These are phyloP conservation scores for Setaria viridis DNA, from an alignment of 202 grass and related monocot genomes.

Conservation along the genomic window DNA sequence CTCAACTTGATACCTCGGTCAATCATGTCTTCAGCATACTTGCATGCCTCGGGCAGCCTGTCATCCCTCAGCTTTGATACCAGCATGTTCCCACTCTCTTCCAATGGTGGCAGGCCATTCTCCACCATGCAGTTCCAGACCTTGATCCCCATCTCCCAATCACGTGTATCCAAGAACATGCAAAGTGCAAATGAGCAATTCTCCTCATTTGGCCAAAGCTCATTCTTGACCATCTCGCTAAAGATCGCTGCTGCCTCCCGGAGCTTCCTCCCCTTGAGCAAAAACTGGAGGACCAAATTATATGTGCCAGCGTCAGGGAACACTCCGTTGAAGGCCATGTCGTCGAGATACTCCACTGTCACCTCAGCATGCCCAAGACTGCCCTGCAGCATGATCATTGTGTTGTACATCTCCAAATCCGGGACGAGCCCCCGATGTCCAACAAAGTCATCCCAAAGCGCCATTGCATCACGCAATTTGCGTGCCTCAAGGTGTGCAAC, in stretches of 20 bases:
- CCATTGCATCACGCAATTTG: slow-evolving; percentile 37
- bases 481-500: slow-evolving; percentile 41
- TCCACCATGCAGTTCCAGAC: slow-evolving; percentile 78
- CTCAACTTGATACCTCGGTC: slow-evolving; percentile 80
- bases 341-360: slow-evolving; percentile 58
- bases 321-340: slow-evolving; percentile 72
- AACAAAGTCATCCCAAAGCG: slow-evolving; percentile 65
- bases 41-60: slow-evolving; percentile 88
- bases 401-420: slow-evolving; percentile 71
- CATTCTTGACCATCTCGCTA: slow-evolving; percentile 88
- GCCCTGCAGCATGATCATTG: slow-evolving; percentile 69
- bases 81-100: slow-evolving; percentile 79
- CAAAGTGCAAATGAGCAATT: slow-evolving; percentile 63
- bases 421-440: slow-evolving; percentile 41
- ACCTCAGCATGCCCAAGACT: slow-evolving; percentile 45
- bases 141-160: slow-evolving; percentile 66
- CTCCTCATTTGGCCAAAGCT: slow-evolving; percentile 55
- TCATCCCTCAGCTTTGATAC: slow-evolving; percentile 63
- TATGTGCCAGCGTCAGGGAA: slow-evolving; percentile 67
- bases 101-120: slow-evolving; percentile 62
- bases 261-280: slow-evolving; percentile 62
- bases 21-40: slow-evolving; percentile 87
- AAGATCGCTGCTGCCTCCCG: slow-evolving; percentile 66
- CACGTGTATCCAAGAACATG: slow-evolving; percentile 57
- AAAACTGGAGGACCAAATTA: slow-evolving; percentile 65